Evolutionary conservation across 768 basidiomycete genomes (phyloP).

Genomic region (Cubamyces lactineus): DNA sequence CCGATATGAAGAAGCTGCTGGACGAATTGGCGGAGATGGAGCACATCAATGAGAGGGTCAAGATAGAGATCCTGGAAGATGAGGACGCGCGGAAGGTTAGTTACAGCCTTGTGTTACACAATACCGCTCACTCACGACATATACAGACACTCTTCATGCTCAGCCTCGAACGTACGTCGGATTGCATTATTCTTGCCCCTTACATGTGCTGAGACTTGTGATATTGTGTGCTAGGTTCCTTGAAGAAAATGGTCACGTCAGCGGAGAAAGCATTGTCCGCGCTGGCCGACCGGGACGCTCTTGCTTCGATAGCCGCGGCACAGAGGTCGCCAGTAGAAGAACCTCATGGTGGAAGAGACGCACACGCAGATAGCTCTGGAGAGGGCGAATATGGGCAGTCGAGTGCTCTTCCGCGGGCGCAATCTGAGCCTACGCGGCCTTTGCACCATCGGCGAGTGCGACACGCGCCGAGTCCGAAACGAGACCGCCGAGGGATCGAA

Average conservation of each 20-base stretch:
- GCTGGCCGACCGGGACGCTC: slow-evolving; percentile 25
- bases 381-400: neutral
- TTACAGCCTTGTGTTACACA: neutral
- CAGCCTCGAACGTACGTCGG: slow-evolving; percentile 48
- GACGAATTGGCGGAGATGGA: slow-evolving; percentile 45
- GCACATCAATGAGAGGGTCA: slow-evolving; percentile 37
- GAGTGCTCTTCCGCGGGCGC: neutral
- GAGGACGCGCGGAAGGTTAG: slow-evolving; percentile 46
- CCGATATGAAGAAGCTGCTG: slow-evolving; percentile 40
- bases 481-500: neutral
- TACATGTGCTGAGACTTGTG: too few relatives aligned
- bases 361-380: neutral
- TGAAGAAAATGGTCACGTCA: slow-evolving; percentile 24
- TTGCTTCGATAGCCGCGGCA: slow-evolving; percentile 6
- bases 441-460: neutral
- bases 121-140: neutral
- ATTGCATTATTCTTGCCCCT: too few relatives aligned
- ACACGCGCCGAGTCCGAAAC: neutral
- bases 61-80: slow-evolving; percentile 48
- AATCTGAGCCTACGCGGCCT: neutral
- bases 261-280: slow-evolving; percentile 27
- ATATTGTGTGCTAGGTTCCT: slow-evolving; percentile 10
- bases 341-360: neutral
- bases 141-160: slow-evolving; percentile 46
- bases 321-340: neutral